Conservation (phyloP, 2,329 filamentous ascomycete genomes). For the Pseudogymnoascus pannorum region DNA sequence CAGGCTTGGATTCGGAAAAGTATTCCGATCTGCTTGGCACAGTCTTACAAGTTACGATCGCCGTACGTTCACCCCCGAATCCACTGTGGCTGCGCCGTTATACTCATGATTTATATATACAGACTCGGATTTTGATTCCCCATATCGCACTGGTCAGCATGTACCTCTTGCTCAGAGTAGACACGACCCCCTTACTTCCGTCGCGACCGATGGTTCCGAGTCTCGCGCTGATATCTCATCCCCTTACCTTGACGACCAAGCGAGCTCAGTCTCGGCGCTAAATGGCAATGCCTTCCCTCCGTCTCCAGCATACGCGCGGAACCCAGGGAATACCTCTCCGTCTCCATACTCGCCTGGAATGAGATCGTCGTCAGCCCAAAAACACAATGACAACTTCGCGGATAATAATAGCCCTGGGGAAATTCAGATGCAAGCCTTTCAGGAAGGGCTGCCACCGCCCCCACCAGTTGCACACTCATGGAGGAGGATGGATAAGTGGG, state of each 20-base stretch:
- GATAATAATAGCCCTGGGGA: constrained; percentile 70
- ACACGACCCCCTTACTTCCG: constrained; percentile 74
- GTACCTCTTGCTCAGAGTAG: constrained; percentile 79
- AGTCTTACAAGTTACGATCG: constrained; percentile 63
- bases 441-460: constrained; percentile 81
- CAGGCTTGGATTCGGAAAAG: constrained; percentile 46
- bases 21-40: constrained; percentile 88
- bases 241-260: constrained; percentile 68
- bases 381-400: constrained; percentile 52
- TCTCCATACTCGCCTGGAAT: constrained; percentile 86
- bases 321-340: constrained; percentile 49
- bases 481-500: constrained; percentile 89
- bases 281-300: constrained; percentile 51
- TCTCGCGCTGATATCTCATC: constrained; percentile 78
- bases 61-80: constrained; percentile 42
- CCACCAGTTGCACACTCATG: constrained; percentile 86
- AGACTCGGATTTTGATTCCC: constrained; percentile 92
- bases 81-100: constrained; percentile 41
- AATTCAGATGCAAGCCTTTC: constrained; percentile 94
- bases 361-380: constrained; percentile 66
- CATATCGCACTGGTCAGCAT: constrained; percentile 84
- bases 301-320: constrained; percentile 29
- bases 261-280: constrained; percentile 42
- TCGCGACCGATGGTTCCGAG: constrained; percentile 78
- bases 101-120: constrained; percentile 21